These are phyloP conservation scores for Pseudogymnoascus sp. DNA, from an alignment of 2,329 filamentous ascomycete genomes.

Conservation along the genomic window DNA sequence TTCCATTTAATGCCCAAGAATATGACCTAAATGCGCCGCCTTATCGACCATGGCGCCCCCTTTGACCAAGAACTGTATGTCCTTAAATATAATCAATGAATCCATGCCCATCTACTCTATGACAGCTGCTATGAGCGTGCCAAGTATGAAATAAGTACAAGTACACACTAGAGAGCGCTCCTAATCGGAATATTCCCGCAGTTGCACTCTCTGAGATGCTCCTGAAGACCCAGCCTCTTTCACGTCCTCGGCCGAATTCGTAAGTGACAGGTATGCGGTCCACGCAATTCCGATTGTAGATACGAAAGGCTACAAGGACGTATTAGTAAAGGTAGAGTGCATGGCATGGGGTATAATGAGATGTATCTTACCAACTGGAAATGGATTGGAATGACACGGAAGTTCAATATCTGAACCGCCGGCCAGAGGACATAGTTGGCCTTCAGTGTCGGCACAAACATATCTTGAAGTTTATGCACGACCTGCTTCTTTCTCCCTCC, in stretches of 20 bases:
- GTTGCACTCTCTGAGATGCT: background rate
- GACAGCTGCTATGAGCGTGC: background rate
- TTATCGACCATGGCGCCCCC: background rate
- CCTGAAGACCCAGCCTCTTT: constrained; percentile 15
- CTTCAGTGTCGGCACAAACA: constrained; percentile 89
- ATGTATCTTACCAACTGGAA: constrained; percentile 76
- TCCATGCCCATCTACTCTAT: background rate
- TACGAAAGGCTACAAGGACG: constrained; percentile 69
- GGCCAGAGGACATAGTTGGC: constrained; percentile 96
- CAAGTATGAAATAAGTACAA: background rate
- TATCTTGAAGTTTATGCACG: constrained; percentile 77
- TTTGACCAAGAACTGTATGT: background rate
- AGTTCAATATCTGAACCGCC: constrained; percentile 92
- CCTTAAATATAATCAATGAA: background rate
- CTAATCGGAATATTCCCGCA: background rate
- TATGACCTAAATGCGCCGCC: background rate
- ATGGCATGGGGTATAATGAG: background rate
- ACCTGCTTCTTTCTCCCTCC: constrained; percentile 78
- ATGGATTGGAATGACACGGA: constrained; percentile 86
- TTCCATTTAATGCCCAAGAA: background rate
- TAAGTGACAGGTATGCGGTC: constrained; percentile 92
- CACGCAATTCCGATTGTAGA: constrained; percentile 93
- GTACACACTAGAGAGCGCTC: background rate
- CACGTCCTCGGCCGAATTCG: constrained; percentile 65
- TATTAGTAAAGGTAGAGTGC: constrained; percentile 11